These are phyloP conservation scores for Aspergillus sergii DNA, from an alignment of 2,329 filamentous ascomycete species.

Conservation along the genomic window DNA sequence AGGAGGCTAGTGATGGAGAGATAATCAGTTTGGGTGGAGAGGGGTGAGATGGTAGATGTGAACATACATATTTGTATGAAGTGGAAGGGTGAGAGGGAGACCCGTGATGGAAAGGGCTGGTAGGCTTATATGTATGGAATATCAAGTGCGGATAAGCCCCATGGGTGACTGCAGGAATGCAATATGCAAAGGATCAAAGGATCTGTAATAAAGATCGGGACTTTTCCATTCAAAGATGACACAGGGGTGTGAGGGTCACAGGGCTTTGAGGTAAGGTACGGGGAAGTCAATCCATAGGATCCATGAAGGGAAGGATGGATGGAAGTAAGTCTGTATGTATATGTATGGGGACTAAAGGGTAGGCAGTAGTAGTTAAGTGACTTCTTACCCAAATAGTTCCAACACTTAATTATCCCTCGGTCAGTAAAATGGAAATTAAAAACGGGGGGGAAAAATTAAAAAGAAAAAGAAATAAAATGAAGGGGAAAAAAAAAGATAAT, in stretches of 20 bases:
- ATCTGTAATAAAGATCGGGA: conserved; percentile 21
- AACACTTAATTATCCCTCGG: not conserved
- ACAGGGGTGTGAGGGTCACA: conserved; percentile 25
- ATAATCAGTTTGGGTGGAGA: conserved; percentile 16
- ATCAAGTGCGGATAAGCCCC: conserved; percentile 22
- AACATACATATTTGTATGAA: conserved; percentile 17
- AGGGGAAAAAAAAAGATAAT: conserved; percentile 7
- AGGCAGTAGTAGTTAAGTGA: not conserved
- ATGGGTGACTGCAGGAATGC: conserved; percentile 24
- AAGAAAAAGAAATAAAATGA: conserved; percentile 10
- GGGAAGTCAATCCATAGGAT: conserved; percentile 8
- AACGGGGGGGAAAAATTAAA: not conserved
- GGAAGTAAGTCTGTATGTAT: not conserved
- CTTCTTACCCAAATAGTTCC: conserved; percentile 4
- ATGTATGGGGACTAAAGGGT: not conserved
- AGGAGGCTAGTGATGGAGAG: not conserved
- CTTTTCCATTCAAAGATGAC: conserved; percentile 23
- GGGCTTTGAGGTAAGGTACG: conserved; percentile 26
- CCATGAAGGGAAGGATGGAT: not conserved
- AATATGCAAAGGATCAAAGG: conserved; percentile 21
- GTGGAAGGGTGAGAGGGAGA: conserved; percentile 1
- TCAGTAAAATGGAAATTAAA: not conserved
- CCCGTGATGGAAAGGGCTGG: conserved; percentile 7
- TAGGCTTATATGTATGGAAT: conserved; percentile 18
- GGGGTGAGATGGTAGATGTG: conserved; percentile 4